A percentile compares a stretch with the other conserved stretches of the same genome.
These are phyloP conservation scores for Salix udensis DNA, from an alignment of 345 rosid species.

Conservation along the genomic window DNA sequence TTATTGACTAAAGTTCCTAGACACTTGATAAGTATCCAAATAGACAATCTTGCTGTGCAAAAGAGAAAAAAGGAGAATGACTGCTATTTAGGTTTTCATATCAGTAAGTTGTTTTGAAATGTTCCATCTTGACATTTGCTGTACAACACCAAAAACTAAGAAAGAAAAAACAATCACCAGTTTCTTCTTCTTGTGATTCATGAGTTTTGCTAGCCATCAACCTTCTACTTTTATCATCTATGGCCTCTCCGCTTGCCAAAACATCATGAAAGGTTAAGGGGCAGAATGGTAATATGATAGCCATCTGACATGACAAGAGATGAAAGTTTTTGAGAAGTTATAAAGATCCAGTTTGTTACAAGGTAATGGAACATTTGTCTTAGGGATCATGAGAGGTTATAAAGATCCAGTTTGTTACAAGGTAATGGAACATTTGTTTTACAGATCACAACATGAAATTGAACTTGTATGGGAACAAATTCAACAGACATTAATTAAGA, in stretches of 20 bases:
- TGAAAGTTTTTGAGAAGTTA: conserved; percentile 39
- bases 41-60: background rate
- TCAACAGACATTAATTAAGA: background rate
- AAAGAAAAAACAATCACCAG: conserved; percentile 4
- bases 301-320: conserved; percentile 31
- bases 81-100: background rate
- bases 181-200: conserved; percentile 15
- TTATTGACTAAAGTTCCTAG: conserved; percentile 5
- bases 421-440: conserved; percentile 28
- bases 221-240: conserved; percentile 29
- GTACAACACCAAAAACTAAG: background rate
- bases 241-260: conserved; percentile 31
- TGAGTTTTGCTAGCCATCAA: conserved; percentile 28
- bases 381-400: conserved; percentile 34
- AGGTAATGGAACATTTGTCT: conserved; percentile 30
- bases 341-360: conserved; percentile 27
- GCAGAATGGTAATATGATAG: conserved; percentile 37
- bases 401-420: conserved; percentile 28
- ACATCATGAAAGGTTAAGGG: conserved; percentile 29
- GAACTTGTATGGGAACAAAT: conserved; percentile 9
- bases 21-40: background rate
- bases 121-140: background rate
- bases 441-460: conserved; percentile 16
- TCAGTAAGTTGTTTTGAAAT: background rate
- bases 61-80: background rate